Evolutionary conservation across 208 protist species (phyloP).

Genomic region (Cochliopodium minus): DNA sequence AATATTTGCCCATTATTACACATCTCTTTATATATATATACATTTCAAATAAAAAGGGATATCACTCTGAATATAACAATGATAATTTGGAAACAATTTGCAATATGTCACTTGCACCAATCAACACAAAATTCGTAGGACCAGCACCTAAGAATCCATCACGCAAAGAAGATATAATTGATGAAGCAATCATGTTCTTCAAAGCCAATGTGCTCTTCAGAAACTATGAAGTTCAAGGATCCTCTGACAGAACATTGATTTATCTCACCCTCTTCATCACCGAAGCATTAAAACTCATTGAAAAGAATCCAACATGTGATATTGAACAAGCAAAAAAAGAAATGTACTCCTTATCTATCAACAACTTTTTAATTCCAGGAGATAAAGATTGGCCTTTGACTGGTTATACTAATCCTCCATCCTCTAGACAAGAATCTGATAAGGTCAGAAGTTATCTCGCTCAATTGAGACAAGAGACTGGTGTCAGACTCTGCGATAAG

Average conservation of each 20-base stretch:
- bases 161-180: slow-evolving; percentile 46
- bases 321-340: slow-evolving; percentile 38
- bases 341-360: slow-evolving; percentile 36
- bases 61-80: no score
- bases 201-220: slow-evolving; percentile 70
- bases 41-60: no score
- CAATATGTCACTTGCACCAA: no score
- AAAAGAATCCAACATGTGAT: background rate
- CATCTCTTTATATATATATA: no score
- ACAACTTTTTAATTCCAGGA: slow-evolving; percentile 45
- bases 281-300: slow-evolving; percentile 43
- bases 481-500: slow-evolving; percentile 29
- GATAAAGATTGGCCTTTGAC: slow-evolving; percentile 37
- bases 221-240: slow-evolving; percentile 58
- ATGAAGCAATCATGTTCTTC: slow-evolving; percentile 62
- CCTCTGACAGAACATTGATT: slow-evolving; percentile 54
- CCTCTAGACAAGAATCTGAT: slow-evolving; percentile 8
- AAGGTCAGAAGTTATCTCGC: slow-evolving; percentile 29
- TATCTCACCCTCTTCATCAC: slow-evolving; percentile 70
- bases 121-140: slow-evolving; percentile 8
- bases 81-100: no score
- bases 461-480: slow-evolving; percentile 47
- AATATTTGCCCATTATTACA: no score
- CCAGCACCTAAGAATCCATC: background rate
- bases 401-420: slow-evolving; percentile 30